Percentiles rank a stretch among this genome's conserved stretches.
phyloP scores from a whole-genome alignment of 2,329 filamentous ascomycete species.

The Claviceps digitariae region DNA sequence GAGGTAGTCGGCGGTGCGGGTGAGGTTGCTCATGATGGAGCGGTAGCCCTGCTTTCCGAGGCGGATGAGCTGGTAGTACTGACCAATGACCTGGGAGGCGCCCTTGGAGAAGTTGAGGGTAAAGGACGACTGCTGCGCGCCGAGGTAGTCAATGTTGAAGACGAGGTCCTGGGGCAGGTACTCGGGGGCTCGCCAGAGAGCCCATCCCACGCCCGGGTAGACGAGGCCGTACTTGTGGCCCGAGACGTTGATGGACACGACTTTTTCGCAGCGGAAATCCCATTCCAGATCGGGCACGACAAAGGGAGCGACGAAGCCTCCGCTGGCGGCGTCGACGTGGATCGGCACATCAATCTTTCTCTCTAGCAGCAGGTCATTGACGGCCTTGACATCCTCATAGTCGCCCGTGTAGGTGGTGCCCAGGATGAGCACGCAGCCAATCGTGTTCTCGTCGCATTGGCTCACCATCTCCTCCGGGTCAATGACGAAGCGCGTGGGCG shows the following conservation, averaged over 20 bases:
- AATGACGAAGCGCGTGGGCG: constrained; percentile 46
- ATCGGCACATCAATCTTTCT: constrained; percentile 69
- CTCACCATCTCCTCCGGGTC: constrained; percentile 46
- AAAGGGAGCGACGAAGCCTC: constrained; percentile 88
- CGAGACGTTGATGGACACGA: constrained; percentile 87
- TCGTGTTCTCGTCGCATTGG: constrained; percentile 23
- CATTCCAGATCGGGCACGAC: constrained; percentile 71
- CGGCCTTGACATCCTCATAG: constrained; percentile 84
- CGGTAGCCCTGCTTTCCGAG: constrained; percentile 87
- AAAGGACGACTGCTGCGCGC: constrained; percentile 88
- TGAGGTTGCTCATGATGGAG: constrained; percentile 88
- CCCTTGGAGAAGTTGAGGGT: constrained; percentile 97
- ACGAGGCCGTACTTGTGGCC: constrained; percentile 67
- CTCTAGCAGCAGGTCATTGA: constrained; percentile 76
- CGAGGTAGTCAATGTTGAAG: constrained; percentile 99
- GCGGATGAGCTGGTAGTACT: constrained; percentile 95
- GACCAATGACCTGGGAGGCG: constrained; percentile 84
- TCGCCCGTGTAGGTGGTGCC: constrained; percentile 93
- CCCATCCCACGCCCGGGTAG: constrained; percentile 91
- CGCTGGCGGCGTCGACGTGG: constrained; percentile 85
- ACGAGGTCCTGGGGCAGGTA: constrained; percentile 82
- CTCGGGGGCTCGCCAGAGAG: constrained; percentile 73
- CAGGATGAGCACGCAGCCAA: constrained; percentile 84
- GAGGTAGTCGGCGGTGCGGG: constrained; percentile 78
- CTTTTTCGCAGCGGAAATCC: constrained; percentile 84